These are phyloP conservation scores for Aspergillus ruber DNA, from an alignment of 2,329 filamentous ascomycete species.

Conservation along the genomic window DNA sequence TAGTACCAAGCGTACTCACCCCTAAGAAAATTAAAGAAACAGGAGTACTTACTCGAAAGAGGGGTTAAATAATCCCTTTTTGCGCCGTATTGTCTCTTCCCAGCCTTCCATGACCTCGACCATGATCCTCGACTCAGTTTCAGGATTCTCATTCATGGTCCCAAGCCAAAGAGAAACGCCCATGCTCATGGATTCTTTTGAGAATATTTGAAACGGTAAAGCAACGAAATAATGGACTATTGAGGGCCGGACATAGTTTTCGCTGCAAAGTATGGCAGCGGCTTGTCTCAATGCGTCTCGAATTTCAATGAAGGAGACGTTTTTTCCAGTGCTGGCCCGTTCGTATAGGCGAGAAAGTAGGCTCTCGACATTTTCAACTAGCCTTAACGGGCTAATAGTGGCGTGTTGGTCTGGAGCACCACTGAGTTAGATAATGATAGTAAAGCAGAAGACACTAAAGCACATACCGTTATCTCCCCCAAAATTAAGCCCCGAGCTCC, in stretches of 20 bases:
- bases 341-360: slow-evolving; percentile 66
- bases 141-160: slow-evolving; percentile 91
- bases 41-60: slow-evolving; percentile 51
- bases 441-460: background rate
- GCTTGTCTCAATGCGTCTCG: slow-evolving; percentile 77
- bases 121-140: slow-evolving; percentile 77
- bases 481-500: slow-evolving; percentile 5
- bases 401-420: background rate
- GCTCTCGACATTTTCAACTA: slow-evolving; percentile 44
- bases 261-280: slow-evolving; percentile 77
- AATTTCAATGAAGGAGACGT: slow-evolving; percentile 66
- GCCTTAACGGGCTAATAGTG: slow-evolving; percentile 3
- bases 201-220: slow-evolving; percentile 89
- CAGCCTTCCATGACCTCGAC: slow-evolving; percentile 84
- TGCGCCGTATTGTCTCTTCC: slow-evolving; percentile 73
- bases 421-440: background rate
- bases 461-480: slow-evolving; percentile 12
- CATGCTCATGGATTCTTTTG: slow-evolving; percentile 89
- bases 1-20: slow-evolving; percentile 3
- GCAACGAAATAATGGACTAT: slow-evolving; percentile 82
- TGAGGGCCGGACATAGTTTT: slow-evolving; percentile 65
- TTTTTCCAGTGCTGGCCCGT: slow-evolving; percentile 61
- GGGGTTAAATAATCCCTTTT: slow-evolving; percentile 73
- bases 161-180: slow-evolving; percentile 95
- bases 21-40: background rate